Evolutionary conservation across 257 asterid species (phyloP).

Genomic region (Lycium ferocissimum): DNA sequence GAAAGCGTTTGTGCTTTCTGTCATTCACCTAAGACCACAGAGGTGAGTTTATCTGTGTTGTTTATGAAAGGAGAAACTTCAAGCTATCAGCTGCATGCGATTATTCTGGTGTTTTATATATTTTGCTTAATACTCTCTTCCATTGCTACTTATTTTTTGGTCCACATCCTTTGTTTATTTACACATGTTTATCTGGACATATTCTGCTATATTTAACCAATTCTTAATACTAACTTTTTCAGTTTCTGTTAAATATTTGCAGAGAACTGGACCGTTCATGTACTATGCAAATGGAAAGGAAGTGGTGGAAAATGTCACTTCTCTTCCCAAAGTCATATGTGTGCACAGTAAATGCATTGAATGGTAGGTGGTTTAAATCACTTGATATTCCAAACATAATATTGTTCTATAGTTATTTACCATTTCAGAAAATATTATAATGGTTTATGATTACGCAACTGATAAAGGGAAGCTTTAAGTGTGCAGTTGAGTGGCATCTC

Average conservation of each 20-base stretch:
- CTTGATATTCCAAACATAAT: conserved; percentile 13
- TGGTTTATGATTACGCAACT: neutral
- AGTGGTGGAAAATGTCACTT: conserved; percentile 50
- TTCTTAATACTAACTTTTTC: conserved; percentile 22
- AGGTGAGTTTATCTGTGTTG: conserved; percentile 53
- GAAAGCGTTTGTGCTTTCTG: conserved; percentile 75
- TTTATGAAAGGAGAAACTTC: conserved; percentile 13
- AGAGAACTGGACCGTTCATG: conserved; percentile 77
- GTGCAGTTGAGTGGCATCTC: neutral
- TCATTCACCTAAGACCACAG: conserved; percentile 67
- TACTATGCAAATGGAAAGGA: conserved; percentile 79
- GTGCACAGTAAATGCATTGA: conserved; percentile 84
- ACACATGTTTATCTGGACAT: neutral
- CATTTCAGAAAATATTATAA: neutral
- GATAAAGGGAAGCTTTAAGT: neutral
- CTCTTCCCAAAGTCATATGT: conserved; percentile 54
- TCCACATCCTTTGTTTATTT: conserved; percentile 18
- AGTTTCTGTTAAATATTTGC: conserved; percentile 39
- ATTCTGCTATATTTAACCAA: neutral
- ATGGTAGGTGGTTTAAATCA: conserved; percentile 59
- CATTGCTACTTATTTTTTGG: neutral
- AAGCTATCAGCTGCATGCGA: neutral
- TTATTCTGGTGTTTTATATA: neutral
- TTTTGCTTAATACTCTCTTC: conserved; percentile 3
- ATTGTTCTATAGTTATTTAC: neutral